phyloP scores from a whole-genome alignment of 176 grass and related monocot genomes.

The Carex cristatella region DNA sequence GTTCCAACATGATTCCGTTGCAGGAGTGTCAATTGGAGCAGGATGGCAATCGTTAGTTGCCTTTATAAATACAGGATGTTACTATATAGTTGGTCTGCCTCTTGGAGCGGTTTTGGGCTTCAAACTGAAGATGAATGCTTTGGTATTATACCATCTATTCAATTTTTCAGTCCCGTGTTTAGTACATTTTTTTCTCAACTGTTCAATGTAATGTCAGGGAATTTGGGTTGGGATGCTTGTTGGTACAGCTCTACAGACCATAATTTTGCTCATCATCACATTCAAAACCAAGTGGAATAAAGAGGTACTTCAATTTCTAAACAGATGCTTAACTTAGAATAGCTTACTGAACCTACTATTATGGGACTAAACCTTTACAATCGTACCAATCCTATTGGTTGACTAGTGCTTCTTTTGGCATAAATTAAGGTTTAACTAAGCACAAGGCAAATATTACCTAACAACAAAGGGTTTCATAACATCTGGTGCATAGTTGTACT shows the following conservation, averaged over 20 bases:
- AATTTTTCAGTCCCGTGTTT: neutral
- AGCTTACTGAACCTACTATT: neutral
- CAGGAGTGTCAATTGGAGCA: constrained; percentile 65
- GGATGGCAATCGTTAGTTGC: constrained; percentile 75
- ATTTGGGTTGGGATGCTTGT: constrained; percentile 61
- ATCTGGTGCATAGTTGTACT: neutral
- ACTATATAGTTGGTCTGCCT: constrained; percentile 54
- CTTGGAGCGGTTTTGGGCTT: constrained; percentile 55
- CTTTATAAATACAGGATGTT: constrained; percentile 53
- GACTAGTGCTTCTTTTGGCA: neutral
- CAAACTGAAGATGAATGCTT: constrained; percentile 40
- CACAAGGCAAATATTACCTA: neutral
- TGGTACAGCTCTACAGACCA: constrained; percentile 48
- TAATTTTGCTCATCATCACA: constrained; percentile 43
- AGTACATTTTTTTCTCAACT: neutral
- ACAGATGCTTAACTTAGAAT: neutral
- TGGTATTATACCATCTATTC: neutral
- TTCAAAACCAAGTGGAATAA: constrained; percentile 63
- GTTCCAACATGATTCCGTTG: neutral
- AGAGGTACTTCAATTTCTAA: constrained; percentile 31
- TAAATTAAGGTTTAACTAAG: neutral
- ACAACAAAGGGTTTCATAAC: neutral
- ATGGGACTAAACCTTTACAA: neutral
- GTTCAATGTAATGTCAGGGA: constrained; percentile 32
- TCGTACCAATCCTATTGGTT: neutral